Evolutionary conservation across 2,329 filamentous ascomycete genomes (phyloP).

Genomic region (Diaporthe velutina): DNA sequence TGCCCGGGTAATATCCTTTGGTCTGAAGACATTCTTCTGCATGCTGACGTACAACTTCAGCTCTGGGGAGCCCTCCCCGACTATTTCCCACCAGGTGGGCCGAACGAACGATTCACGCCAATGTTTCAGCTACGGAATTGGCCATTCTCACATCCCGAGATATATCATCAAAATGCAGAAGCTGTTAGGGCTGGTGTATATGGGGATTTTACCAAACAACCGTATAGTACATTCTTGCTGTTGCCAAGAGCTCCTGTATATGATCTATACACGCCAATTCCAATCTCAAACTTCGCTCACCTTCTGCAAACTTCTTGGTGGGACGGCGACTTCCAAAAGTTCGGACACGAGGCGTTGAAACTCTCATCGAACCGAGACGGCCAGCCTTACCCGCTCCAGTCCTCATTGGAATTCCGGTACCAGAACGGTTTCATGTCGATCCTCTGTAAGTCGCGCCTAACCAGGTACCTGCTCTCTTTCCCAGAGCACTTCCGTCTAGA

Average conservation of each 20-base stretch:
- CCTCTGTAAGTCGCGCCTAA: not conserved
- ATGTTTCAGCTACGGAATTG: not conserved
- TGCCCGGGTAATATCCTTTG: not conserved
- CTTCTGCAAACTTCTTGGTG: constrained; percentile 4
- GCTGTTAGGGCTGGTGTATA: not conserved
- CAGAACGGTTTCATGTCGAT: not conserved
- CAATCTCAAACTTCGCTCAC: not conserved
- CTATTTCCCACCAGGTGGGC: not conserved
- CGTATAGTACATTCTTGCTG: not conserved
- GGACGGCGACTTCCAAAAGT: not conserved
- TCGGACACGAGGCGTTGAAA: not conserved
- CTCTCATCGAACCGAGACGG: not conserved
- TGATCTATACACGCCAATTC: not conserved
- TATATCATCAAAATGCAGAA: not conserved
- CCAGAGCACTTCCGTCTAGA: not conserved
- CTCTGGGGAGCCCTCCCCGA: not conserved
- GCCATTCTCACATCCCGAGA: not conserved
- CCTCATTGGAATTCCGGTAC: not conserved
- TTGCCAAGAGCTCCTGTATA: not conserved
- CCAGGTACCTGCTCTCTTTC: not conserved
- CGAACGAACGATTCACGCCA: not conserved
- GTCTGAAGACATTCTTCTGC: not conserved
- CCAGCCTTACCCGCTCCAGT: not conserved
- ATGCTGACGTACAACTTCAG: not conserved
- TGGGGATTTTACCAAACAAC: not conserved